phyloP scores from a whole-genome alignment of 2,329 filamentous ascomycete genomes.

The Hypoxylon sp. region DNA sequence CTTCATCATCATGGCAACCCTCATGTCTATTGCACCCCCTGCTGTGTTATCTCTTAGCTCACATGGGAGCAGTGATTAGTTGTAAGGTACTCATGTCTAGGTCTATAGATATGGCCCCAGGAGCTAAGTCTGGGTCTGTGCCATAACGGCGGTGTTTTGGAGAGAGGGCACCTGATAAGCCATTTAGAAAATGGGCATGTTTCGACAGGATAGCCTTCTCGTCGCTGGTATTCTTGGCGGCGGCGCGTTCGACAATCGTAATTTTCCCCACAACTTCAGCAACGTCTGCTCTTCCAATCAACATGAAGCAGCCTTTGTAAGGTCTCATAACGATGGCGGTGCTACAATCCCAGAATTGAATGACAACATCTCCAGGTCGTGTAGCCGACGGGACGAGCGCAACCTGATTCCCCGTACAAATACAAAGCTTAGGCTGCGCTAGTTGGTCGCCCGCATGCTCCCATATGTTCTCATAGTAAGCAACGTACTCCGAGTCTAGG shows the following conservation, averaged over 20 bases:
- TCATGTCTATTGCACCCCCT: neutral
- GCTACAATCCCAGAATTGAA: slow-evolving; percentile 20
- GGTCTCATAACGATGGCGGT: slow-evolving; percentile 29
- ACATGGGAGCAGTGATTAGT: slow-evolving; percentile 15
- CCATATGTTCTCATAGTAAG: slow-evolving; percentile 13
- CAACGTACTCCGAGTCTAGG: neutral
- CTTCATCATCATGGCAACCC: neutral
- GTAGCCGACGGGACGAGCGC: slow-evolving; percentile 18
- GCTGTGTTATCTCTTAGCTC: neutral
- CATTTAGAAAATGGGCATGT: neutral
- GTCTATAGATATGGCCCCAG: slow-evolving; percentile 15
- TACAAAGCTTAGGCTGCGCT: slow-evolving; percentile 5
- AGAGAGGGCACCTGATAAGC: neutral
- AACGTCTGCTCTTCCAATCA: slow-evolving; percentile 16
- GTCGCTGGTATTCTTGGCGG: too few relatives aligned
- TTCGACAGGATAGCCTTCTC: neutral
- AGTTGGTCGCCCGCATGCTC: neutral
- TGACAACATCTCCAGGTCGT: slow-evolving; percentile 17
- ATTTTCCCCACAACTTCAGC: neutral
- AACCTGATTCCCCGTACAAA: slow-evolving; percentile 17
- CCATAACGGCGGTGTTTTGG: neutral
- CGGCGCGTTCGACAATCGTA: too few relatives aligned
- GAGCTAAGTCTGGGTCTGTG: neutral
- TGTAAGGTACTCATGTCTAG: slow-evolving; percentile 18
- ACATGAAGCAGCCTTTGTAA: neutral